phyloP scores from a whole-genome alignment of 805 yeast genomes.

The Pichia deserticola region DNA sequence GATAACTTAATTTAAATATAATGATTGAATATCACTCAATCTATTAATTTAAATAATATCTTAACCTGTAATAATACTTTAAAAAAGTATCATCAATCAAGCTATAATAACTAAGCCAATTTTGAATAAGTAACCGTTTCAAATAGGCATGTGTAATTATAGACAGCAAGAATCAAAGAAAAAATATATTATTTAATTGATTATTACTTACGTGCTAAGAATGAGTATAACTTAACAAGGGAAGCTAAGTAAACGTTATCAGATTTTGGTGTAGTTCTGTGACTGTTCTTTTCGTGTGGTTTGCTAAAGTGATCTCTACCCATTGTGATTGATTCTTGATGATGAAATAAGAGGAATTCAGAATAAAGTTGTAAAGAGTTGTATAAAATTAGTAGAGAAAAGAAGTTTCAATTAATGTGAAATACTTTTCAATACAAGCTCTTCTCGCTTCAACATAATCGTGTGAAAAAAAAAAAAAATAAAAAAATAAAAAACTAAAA shows the following conservation, averaged over 20 bases:
- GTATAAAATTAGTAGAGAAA: too few species aligned
- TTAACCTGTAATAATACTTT: not conserved
- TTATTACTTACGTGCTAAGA: constrained; percentile 93
- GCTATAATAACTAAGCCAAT: not conserved
- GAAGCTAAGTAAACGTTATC: constrained; percentile 98
- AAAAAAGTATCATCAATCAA: not conserved
- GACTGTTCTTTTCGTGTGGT: constrained; percentile 93
- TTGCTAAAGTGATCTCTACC: constrained; percentile 96
- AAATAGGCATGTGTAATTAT: constrained; percentile 4
- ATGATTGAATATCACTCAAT: too few species aligned
- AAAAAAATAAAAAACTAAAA: too few species aligned
- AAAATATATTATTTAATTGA: not conserved
- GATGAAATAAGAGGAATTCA: not conserved
- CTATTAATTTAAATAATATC: not conserved
- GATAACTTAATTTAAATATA: too few species aligned
- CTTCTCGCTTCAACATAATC: too few species aligned
- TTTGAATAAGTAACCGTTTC: not conserved
- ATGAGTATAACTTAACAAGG: constrained; percentile 96
- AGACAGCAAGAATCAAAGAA: constrained; percentile 21
- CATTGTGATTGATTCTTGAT: constrained; percentile 41
- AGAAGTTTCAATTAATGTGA: too few species aligned
- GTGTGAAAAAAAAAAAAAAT: too few species aligned
- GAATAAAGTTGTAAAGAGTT: too few species aligned
- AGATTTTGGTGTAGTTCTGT: constrained; percentile 99
- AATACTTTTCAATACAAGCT: too few species aligned